Conservation (phyloP, 352 stramenopile genomes). For the Phytopythium helicoides region DNA sequence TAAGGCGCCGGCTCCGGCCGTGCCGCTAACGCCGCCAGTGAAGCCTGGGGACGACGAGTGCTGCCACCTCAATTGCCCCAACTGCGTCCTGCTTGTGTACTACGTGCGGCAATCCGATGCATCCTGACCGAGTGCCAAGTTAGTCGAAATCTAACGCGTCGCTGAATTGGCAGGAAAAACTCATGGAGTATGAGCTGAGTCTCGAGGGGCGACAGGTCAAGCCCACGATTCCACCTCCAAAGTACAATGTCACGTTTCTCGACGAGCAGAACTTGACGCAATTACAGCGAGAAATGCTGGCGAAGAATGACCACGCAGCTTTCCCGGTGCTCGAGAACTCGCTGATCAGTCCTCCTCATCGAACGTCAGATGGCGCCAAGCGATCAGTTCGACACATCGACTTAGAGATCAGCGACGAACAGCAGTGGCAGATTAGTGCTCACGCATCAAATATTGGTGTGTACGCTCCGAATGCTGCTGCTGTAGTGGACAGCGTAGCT, state of each 20-base stretch:
- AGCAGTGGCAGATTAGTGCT: conserved; percentile 45
- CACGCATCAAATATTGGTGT: conserved; percentile 79
- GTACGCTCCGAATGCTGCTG: conserved; percentile 62
- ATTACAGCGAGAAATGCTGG: conserved; percentile 28
- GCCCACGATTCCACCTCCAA: conserved; percentile 24
- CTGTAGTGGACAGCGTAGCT: conserved; percentile 51
- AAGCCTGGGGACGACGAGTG: conserved; percentile 80
- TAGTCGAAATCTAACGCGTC: background rate
- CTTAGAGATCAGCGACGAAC: conserved; percentile 37
- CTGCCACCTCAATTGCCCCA: conserved; percentile 82
- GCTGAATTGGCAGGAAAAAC: conserved; percentile 54
- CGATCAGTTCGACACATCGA: conserved; percentile 76
- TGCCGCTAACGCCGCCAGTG: conserved; percentile 46
- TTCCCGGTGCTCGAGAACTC: conserved; percentile 56
- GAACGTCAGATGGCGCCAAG: conserved; percentile 48
- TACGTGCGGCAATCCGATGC: conserved; percentile 34
- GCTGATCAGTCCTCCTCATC: conserved; percentile 57
- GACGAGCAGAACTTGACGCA: conserved; percentile 11
- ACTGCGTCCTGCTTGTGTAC: conserved; percentile 85
- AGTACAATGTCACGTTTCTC: conserved; percentile 49
- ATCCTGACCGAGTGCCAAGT: background rate
- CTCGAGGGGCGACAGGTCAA: conserved; percentile 27
- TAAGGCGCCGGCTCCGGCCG: conserved; percentile 16
- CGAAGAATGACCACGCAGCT: conserved; percentile 30
- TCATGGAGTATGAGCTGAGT: conserved; percentile 82